Base-by-base conservation (phyloP, 257 asterid species). In the Capsicum chinense region DNA sequence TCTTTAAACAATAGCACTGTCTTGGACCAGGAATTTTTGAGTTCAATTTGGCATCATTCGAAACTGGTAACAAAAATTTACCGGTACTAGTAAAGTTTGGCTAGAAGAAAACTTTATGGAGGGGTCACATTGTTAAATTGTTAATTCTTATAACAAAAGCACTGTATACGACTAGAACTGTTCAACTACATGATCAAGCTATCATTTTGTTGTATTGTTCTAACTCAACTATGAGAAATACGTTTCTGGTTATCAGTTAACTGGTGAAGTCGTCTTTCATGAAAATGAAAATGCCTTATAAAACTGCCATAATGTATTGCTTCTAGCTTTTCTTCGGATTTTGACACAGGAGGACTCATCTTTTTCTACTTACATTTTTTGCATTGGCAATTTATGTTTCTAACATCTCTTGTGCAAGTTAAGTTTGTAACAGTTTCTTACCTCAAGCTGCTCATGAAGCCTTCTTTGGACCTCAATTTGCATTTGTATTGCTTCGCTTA, bases 371-470 rank as follows among this genome's bases (percentile, higher is more conserved):
- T 26, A 26, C 33, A 26, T 26, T 26, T 19, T n/a, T 74, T 71
- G 39, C 42, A 48, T 48, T 19, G 44, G 44, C 80, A 26, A 5
- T 19, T 74, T 74, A 52, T 52, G 81, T 15, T 76, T 76, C 81
- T 52, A 50, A 52, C 47, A 21, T 52, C 14, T 13, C 81, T 52
- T 13, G 4, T 52, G 5, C 26, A 52, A 52, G 81, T 50, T 8
- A 52, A 54, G n/a, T 81, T 52, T 68, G 67, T 9, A 68, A 59
- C 11, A 68, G 39, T 67, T 83, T 66, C 35, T 85, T 90, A 94
- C 98, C 98, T 95, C 98, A 60, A 95, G 94, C 91, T 95, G 98
- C 84, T 93, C 98, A 13, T 92, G 93, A 19, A 95, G 91, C 87
- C 92, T 91, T 89, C 91, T 89, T 84, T 95, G 98, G 85, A 92